Evolutionary conservation across 495 filamentous ascomycete genomes (phyloP).

Genomic region (Podospora pseudopauciseta): DNA sequence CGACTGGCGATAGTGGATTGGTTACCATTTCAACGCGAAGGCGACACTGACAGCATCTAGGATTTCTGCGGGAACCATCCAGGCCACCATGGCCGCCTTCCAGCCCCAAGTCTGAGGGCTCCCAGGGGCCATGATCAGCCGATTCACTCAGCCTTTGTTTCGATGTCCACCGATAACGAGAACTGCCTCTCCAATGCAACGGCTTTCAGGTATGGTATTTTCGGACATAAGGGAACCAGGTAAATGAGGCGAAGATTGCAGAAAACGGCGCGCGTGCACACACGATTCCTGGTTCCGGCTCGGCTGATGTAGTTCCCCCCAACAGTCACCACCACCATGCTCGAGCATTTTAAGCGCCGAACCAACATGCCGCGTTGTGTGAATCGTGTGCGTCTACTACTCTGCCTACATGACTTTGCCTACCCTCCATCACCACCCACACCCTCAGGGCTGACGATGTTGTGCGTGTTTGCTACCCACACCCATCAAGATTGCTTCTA

Average conservation of each 20-base stretch:
- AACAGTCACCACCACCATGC: neutral
- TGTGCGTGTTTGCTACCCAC: neutral
- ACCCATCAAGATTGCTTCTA: no score
- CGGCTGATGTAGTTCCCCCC: neutral
- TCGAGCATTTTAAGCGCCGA: neutral
- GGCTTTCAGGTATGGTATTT: no score
- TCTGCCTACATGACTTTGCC: neutral
- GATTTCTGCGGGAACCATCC: neutral
- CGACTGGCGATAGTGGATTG: neutral
- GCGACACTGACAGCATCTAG: neutral
- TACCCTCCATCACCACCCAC: slow-evolving; percentile 1
- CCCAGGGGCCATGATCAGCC: neutral
- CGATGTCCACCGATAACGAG: no score
- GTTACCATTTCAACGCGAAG: no score
- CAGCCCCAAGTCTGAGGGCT: neutral
- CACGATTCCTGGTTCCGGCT: neutral
- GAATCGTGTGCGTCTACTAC: neutral
- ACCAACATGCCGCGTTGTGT: neutral
- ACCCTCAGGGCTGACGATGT: no score
- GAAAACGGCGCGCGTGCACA: neutral
- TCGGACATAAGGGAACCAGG: neutral
- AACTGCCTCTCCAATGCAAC: neutral
- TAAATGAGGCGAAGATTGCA: neutral
- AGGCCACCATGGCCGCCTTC: neutral
- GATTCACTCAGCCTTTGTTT: no score